phyloP scores from a whole-genome alignment of 257 asterid species.

The Capsicum chinense region DNA sequence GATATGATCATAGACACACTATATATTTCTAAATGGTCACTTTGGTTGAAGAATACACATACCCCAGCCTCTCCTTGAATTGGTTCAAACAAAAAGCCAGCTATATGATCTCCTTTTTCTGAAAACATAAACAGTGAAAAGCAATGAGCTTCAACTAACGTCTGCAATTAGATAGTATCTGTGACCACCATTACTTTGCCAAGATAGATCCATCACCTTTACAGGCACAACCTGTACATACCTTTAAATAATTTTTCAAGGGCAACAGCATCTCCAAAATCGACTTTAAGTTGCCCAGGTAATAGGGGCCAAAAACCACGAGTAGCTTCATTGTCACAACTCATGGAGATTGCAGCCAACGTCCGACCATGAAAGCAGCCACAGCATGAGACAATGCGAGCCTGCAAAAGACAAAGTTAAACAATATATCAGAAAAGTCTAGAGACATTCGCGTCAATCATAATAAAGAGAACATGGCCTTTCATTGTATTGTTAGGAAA shows the following conservation, averaged over 20 bases:
- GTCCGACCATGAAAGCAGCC: conserved; percentile 99
- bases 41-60: conserved; percentile 42
- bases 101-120: conserved; percentile 89
- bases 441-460: not conserved
- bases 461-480: not conserved
- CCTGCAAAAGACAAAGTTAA: conserved; percentile 53
- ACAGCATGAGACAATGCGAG: conserved; percentile 92
- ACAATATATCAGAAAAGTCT: not conserved
- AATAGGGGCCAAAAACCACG: conserved; percentile 87
- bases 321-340: conserved; percentile 98
- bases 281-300: conserved; percentile 87
- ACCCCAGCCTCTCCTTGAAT: conserved; percentile 99
- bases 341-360: conserved; percentile 90
- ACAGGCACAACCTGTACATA: conserved; percentile 32
- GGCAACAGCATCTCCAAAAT: conserved; percentile 73
- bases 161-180: conserved; percentile 1
- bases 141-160: conserved; percentile 30
- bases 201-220: conserved; percentile 21
- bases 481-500: not conserved
- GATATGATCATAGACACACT: not conserved
- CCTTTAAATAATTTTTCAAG: conserved; percentile 87
- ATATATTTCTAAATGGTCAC: conserved; percentile 19
- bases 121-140: conserved; percentile 46
- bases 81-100: conserved; percentile 96
- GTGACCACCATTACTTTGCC: not conserved